phyloP scores from a whole-genome alignment of 805 yeast species.

The Saccharomycopsis babjevae region DNA sequence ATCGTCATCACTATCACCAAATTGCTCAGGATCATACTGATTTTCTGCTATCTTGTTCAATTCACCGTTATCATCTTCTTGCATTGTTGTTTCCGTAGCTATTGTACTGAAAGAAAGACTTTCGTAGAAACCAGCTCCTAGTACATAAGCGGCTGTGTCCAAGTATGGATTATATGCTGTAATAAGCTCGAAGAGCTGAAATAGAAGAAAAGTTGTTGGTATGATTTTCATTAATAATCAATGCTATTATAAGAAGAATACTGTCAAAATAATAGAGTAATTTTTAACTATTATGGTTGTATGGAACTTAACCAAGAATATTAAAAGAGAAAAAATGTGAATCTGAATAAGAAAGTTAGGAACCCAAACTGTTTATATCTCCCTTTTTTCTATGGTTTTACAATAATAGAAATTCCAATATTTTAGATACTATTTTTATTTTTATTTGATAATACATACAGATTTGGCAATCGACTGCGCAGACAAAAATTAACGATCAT shows the following conservation, averaged over 20 bases:
- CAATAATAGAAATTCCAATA: too few relatives aligned
- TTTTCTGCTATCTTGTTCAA: not conserved
- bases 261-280: too few relatives aligned
- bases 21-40: not conserved
- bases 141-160: not conserved
- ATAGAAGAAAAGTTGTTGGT: not conserved
- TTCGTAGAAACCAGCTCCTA: not conserved
- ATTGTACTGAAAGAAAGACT: not conserved
- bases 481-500: not conserved
- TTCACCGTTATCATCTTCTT: not conserved
- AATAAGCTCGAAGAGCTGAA: not conserved
- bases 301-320: too few relatives aligned
- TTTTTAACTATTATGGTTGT: too few relatives aligned
- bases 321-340: too few relatives aligned
- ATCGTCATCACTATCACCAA: not conserved
- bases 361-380: too few relatives aligned
- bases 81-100: not conserved
- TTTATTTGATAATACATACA: too few relatives aligned
- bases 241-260: not conserved
- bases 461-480: not conserved
- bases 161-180: not conserved
- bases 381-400: too few relatives aligned
- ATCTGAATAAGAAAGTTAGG: too few relatives aligned
- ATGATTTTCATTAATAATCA: not conserved
- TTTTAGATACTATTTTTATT: too few relatives aligned